These are phyloP conservation scores for Bathelium albidoporum DNA, from an alignment of 495 filamentous ascomycete genomes.

Conservation along the genomic window DNA sequence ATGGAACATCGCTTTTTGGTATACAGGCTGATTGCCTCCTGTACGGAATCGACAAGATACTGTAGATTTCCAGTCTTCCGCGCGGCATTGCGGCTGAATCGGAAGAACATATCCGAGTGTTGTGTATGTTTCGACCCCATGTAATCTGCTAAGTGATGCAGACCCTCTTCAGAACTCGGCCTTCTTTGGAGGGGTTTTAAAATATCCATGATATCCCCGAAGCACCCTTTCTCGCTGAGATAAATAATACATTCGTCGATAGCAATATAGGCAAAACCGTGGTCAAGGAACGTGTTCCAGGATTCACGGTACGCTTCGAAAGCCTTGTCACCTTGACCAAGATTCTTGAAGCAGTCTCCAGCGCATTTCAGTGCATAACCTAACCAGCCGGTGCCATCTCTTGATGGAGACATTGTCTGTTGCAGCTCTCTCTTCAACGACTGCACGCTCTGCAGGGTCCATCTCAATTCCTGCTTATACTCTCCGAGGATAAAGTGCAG, in stretches of 20 bases:
- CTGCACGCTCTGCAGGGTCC: background rate
- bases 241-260: background rate
- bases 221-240: slow-evolving; percentile 1
- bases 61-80: background rate
- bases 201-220: slow-evolving; percentile 4
- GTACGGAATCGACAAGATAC: slow-evolving; percentile 1
- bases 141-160: slow-evolving; percentile 3
- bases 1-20: background rate
- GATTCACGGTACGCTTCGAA: background rate
- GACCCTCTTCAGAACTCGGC: background rate
- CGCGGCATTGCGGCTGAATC: background rate
- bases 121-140: background rate
- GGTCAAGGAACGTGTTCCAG: background rate
- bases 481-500: background rate
- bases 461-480: background rate
- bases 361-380: background rate
- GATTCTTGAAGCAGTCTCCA: background rate
- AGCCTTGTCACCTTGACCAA: background rate
- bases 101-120: background rate
- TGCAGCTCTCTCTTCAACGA: background rate
- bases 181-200: background rate
- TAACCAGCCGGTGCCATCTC: too few relatives aligned
- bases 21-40: background rate
- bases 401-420: background rate
- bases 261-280: background rate